Evolutionary conservation across 345 rosid genomes (phyloP).

Genomic region (Populus tremula): DNA sequence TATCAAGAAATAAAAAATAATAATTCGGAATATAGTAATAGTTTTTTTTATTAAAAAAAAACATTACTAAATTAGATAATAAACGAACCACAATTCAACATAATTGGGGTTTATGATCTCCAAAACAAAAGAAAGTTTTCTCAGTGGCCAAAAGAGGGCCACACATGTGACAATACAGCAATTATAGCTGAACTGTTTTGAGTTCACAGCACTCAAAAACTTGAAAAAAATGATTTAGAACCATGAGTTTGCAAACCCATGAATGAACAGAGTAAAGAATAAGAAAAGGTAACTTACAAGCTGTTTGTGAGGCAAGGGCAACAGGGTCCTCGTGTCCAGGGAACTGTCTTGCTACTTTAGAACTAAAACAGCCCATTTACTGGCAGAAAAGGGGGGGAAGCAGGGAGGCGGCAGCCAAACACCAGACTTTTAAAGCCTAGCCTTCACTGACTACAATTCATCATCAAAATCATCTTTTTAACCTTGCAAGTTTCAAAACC

Average conservation of each 20-base stretch:
- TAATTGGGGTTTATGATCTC: neutral
- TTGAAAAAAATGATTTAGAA: neutral
- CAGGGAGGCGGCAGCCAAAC: neutral
- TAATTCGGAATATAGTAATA: neutral
- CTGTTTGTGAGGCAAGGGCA: conserved; percentile 83
- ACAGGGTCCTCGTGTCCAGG: conserved; percentile 91
- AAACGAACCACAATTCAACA: neutral
- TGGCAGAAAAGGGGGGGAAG: conserved; percentile 14
- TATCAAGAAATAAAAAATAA: neutral
- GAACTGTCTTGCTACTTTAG: conserved; percentile 59
- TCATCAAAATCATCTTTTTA: conserved; percentile 21
- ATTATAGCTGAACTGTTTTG: neutral
- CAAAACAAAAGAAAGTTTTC: neutral
- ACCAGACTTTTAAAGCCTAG: conserved; percentile 15
- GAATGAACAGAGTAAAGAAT: neutral
- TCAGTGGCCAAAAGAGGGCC: neutral
- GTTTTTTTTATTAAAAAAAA: too few relatives aligned
- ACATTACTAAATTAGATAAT: neutral
- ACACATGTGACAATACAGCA: neutral
- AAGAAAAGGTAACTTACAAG: conserved; percentile 53
- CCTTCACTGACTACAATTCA: conserved; percentile 20
- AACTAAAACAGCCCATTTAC: conserved; percentile 96
- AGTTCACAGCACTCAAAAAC: neutral
- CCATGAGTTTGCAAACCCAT: neutral
- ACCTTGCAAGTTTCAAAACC: conserved; percentile 21